Base-by-base conservation (phyloP, 2,329 filamentous ascomycete genomes). In the Graphilbum fragrans region DNA sequence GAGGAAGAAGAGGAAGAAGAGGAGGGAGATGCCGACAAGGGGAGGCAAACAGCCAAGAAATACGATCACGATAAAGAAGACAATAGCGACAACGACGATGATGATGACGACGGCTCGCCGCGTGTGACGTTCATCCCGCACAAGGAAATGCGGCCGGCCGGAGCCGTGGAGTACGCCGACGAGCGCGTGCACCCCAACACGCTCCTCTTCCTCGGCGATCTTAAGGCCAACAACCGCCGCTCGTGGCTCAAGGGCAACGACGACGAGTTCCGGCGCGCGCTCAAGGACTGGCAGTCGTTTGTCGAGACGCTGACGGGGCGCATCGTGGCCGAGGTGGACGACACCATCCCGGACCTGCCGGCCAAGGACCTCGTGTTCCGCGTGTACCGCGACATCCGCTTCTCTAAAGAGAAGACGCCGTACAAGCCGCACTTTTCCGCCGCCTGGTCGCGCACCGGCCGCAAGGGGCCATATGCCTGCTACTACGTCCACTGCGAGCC, bases 401-500 rank as follows among this genome's bases (percentile, higher is more conserved):
- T 94, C 62, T 83, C 73, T 53, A 82, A 85, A 50, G 80, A 94
- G 53, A 82, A 75, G 18, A 92, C 86, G 3, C 87, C 88, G 0
- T 94, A 94, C 66, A 94, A 93, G 49, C 32, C 85, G 41, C 77
- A 88, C 61, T 94, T 88, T 60, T 84, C 82, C 10, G 86, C 82
- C 31, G 84, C 85, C 20, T 94, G 85, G 79, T 92, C 84, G 43
- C 79, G 87, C 18, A 93, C 86, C 0, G 87, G 87, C 18, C 74
- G 83, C 41, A 94, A 94, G 60, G 86, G 86, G 0, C 80, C 83
- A 10, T 93, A 92, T 59, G 87, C 87, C 7, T 81, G 78, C 55
- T 94, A 94, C 63, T 94, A 94, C 61, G 63, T 94, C 18, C 86
- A 94, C 58, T 72, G 85, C 48, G 76, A 90, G 56, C 86, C 87